Conservation (phyloP, 2,329 filamentous ascomycete species). For the Cladosporium sp. region DNA sequence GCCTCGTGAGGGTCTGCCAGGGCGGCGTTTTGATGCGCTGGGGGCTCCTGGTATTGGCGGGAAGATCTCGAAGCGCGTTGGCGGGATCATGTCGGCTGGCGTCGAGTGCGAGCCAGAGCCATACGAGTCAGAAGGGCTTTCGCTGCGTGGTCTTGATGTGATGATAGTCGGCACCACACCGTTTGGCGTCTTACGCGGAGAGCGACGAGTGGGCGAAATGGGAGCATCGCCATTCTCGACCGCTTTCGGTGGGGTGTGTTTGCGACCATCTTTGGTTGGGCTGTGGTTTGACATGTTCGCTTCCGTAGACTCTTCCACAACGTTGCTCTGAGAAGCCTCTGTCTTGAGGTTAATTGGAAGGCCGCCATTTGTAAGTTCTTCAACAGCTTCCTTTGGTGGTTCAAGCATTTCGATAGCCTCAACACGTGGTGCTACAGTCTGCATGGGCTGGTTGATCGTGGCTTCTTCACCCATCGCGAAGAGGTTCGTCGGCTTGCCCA, state of each 20-base stretch:
- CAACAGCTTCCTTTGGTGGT: slow-evolving; percentile 46
- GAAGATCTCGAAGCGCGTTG: slow-evolving; percentile 74
- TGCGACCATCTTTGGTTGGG: neutral
- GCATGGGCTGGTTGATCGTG: slow-evolving; percentile 50
- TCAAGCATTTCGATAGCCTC: slow-evolving; percentile 57
- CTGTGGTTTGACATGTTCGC: neutral
- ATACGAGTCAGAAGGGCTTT: slow-evolving; percentile 21
- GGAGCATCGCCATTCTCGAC: slow-evolving; percentile 13
- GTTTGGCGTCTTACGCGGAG: slow-evolving; percentile 36
- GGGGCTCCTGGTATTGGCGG: slow-evolving; percentile 61
- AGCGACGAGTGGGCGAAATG: slow-evolving; percentile 31
- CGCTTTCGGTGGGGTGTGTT: neutral
- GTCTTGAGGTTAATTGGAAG: neutral
- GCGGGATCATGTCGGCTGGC: slow-evolving; percentile 57
- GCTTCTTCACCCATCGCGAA: slow-evolving; percentile 41
- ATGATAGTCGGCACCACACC: slow-evolving; percentile 19
- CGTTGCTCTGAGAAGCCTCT: slow-evolving; percentile 21
- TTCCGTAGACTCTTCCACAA: slow-evolving; percentile 11
- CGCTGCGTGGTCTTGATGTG: slow-evolving; percentile 8
- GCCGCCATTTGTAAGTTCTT: slow-evolving; percentile 33
- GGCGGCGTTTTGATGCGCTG: slow-evolving; percentile 32
- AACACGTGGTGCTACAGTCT: slow-evolving; percentile 83
- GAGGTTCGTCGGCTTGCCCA: slow-evolving; percentile 64
- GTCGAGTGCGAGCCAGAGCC: slow-evolving; percentile 31
- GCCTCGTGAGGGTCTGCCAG: slow-evolving; percentile 33